Evolutionary conservation across 1,284 basidiomycete genomes (phyloP).

Genomic region (Heterobasidion annosum): DNA sequence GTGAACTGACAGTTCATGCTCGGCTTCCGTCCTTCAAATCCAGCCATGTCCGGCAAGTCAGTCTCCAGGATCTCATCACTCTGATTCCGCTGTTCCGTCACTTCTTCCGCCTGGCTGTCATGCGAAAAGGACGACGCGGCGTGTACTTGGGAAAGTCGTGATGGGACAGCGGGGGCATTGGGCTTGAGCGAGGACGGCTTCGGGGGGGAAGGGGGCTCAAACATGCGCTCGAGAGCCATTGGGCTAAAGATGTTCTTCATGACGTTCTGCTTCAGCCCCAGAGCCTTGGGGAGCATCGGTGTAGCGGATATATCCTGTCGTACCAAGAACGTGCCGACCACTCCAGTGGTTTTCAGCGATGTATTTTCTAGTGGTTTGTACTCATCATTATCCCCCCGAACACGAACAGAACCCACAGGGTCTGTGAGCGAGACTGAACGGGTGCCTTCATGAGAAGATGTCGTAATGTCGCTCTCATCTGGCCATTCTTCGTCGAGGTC

Average conservation of each 20-base stretch:
- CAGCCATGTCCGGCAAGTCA: constrained; percentile 21
- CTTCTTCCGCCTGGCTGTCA: not conserved
- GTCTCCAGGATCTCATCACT: constrained; percentile 21
- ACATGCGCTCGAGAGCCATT: constrained; percentile 79
- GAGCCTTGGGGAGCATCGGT: constrained; percentile 51
- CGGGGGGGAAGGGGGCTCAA: constrained; percentile 80
- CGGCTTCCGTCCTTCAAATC: constrained; percentile 20
- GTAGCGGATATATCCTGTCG: constrained; percentile 56
- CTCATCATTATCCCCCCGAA: constrained; percentile 27
- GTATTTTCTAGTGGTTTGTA: not conserved
- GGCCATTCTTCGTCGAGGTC: constrained; percentile 50
- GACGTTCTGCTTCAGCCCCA: constrained; percentile 41
- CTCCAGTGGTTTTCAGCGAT: constrained; percentile 1
- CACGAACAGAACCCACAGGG: constrained; percentile 42
- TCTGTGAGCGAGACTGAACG: constrained; percentile 55
- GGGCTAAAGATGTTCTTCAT: constrained; percentile 83
- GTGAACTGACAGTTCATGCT: constrained; percentile 60
- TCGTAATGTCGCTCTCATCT: constrained; percentile 19
- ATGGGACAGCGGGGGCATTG: constrained; percentile 23
- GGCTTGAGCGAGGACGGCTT: constrained; percentile 11
- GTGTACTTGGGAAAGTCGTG: constrained; percentile 25
- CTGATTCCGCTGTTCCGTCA: constrained; percentile 6
- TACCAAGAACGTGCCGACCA: constrained; percentile 71
- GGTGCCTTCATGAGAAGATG: constrained; percentile 19
- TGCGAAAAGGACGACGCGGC: constrained; percentile 4